phyloP scores from a whole-genome alignment of 345 rosid species.

The Zanthoxylum bungeanum region DNA sequence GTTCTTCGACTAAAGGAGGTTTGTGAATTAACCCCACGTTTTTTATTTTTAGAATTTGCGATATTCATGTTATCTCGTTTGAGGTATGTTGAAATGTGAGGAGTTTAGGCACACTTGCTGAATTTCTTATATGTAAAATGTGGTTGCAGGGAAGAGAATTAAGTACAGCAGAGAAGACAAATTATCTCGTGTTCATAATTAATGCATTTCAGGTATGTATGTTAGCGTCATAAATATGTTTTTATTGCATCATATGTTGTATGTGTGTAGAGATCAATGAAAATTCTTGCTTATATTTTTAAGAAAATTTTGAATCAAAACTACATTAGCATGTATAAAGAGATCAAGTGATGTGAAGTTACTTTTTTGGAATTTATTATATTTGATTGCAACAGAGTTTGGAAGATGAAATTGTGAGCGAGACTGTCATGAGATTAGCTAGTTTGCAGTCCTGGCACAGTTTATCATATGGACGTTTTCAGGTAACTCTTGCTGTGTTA shows the following conservation, averaged over 20 bases:
- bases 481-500: constrained; percentile 39
- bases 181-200: constrained; percentile 91
- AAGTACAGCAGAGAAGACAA: constrained; percentile 82
- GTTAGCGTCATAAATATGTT: constrained; percentile 21
- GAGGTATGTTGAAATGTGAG: constrained; percentile 1
- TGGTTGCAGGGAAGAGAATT: constrained; percentile 75
- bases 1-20: constrained; percentile 90
- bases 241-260: background rate
- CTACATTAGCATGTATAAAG: background rate
- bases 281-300: background rate
- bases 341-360: background rate
- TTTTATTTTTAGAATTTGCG: background rate
- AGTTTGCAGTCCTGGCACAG: constrained; percentile 84
- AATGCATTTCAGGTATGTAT: constrained; percentile 98
- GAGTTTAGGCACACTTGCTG: constrained; percentile 6
- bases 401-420: constrained; percentile 92
- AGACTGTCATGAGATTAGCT: constrained; percentile 76
- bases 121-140: constrained; percentile 9
- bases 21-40: constrained; percentile 15
- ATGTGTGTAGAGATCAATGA: background rate
- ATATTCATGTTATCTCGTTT: background rate
- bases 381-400: constrained; percentile 58
- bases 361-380: background rate
- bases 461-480: constrained; percentile 92
- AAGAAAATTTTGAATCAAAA: background rate